Base-by-base conservation (phyloP, 805 yeast genomes). In the Ascoidea rubescens region DNA sequence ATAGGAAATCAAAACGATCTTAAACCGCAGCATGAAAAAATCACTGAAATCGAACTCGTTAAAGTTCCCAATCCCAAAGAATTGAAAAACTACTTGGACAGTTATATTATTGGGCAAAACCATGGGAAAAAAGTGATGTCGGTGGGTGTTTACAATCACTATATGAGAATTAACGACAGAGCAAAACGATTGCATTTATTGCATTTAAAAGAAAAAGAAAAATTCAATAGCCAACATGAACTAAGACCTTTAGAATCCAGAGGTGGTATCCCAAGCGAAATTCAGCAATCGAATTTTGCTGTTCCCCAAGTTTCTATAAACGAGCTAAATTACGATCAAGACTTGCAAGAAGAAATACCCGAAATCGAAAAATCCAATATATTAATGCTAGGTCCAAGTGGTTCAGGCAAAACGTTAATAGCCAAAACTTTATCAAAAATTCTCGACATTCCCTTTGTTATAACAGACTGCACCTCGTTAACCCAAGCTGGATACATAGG, bases 401-500 rank as follows among this genome's bases (percentile, higher is more conserved):
- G 84, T 0, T 73, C 81, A 2, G 84, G 84, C 17, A 79, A 79
- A 59, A 79, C 84, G 0, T 59, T 78, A 14, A 66, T 79, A 43
- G 82, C 83, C 1, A 69, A 73, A 47, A 76, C 81, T 0, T 62
- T 79, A 47, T 83, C 84, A 0, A 68, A 67, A 45, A 65, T 71
- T 0, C 59, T 79, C 46, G 72, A 77, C 33, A 80, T 76, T 31
- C 84, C 84, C 2, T 72, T 78, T 45, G 73, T 80, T 0, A 78
- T 79, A 12, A 77, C 79, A 5, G 84, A 79, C 57, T 79, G 84
- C 59, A 79, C 84, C 0, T 76, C 80, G 47, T 59, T 79, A 53
- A 79, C 84, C 0, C 84, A 79, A 58, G 82, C 84, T 0, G 84
- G 84, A 5, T 79, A 79, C 58, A 77, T 79, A 47, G 84, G 84